These are phyloP conservation scores for Phytopythium chamaehyphon DNA, from an alignment of 352 stramenopile genomes.

Conservation along the genomic window DNA sequence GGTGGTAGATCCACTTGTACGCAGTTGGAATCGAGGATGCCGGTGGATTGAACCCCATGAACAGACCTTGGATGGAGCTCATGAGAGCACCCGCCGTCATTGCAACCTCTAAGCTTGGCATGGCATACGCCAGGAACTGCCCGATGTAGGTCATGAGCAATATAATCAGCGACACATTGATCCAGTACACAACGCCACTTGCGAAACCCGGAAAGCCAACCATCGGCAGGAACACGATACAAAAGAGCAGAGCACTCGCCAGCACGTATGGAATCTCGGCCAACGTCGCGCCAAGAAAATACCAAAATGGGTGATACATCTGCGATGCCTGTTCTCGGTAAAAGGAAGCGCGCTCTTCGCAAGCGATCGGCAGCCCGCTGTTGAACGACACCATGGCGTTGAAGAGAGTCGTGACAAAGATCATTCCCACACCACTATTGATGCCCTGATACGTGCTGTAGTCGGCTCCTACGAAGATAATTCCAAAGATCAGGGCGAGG, in stretches of 20 bases:
- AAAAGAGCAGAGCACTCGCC: constrained; percentile 26
- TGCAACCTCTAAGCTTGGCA: constrained; percentile 10
- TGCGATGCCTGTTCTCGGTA: constrained; percentile 74
- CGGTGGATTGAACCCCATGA: constrained; percentile 14
- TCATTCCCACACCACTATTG: constrained; percentile 34
- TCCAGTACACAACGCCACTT: constrained; percentile 25
- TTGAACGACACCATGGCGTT: constrained; percentile 41
- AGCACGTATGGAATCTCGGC: constrained; percentile 9
- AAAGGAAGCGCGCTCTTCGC: constrained; percentile 75
- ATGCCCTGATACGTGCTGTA: constrained; percentile 11
- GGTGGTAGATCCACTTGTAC: constrained; percentile 20
- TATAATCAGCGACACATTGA: constrained; percentile 26
- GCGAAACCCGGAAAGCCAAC: constrained; percentile 25
- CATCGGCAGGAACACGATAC: constrained; percentile 34
- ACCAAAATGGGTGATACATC: constrained; percentile 64
- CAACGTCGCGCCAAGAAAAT: constrained; percentile 21
- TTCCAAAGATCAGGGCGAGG: constrained; percentile 1
- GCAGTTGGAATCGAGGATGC: constrained; percentile 11
- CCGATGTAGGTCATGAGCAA: constrained; percentile 36
- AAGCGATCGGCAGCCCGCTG: constrained; percentile 61
- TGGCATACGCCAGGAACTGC: constrained; percentile 16
- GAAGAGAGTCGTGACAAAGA: constrained; percentile 68
- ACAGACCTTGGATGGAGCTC: constrained; percentile 11
- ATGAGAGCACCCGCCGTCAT: neutral
- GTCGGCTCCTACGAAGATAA: constrained; percentile 9